Evolutionary conservation across 768 basidiomycete species (phyloP).

Genomic region (Rhodotorula sphaerocarpa): DNA sequence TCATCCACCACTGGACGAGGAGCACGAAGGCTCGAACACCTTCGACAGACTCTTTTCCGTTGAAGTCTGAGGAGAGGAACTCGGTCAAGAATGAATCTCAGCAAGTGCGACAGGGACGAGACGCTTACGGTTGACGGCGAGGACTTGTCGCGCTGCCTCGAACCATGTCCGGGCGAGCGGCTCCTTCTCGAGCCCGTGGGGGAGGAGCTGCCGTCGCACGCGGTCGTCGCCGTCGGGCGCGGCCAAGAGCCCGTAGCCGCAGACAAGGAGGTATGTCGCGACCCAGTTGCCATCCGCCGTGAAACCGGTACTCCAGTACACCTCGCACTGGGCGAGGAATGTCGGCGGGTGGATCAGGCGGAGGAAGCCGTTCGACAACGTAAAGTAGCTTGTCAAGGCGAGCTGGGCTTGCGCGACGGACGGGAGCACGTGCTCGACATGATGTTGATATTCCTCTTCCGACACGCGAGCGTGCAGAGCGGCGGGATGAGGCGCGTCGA

Average conservation of each 20-base stretch:
- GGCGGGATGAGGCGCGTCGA: neutral
- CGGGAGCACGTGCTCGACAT: conserved; percentile 12
- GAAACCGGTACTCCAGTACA: conserved; percentile 19
- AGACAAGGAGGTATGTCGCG: conserved; percentile 16
- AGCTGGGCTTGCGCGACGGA: conserved; percentile 17
- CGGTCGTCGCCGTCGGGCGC: neutral
- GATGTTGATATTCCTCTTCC: neutral
- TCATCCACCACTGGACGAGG: conserved; percentile 13
- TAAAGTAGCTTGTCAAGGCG: conserved; percentile 16
- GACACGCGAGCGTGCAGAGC: conserved; percentile 4
- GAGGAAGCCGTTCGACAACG: conserved; percentile 12
- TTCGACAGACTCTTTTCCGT: conserved; percentile 7
- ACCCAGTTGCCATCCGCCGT: conserved; percentile 29
- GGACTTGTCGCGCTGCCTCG: conserved; percentile 10
- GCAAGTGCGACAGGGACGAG: too few relatives aligned
- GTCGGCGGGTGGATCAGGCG: conserved; percentile 12
- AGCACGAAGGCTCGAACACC: conserved; percentile 8
- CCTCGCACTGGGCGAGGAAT: conserved; percentile 17
- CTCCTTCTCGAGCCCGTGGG: conserved; percentile 6
- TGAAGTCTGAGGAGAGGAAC: conserved; percentile 7
- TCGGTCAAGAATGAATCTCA: neutral
- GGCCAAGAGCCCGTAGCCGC: conserved; percentile 10
- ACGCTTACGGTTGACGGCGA: conserved; percentile 17
- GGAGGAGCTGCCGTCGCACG: neutral
- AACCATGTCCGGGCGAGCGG: conserved; percentile 17